Evolutionary conservation across 2,329 filamentous ascomycete species (phyloP), one percentile per base, ranked within the genome.

Genomic region (Intubia oerlemansii): DNA sequence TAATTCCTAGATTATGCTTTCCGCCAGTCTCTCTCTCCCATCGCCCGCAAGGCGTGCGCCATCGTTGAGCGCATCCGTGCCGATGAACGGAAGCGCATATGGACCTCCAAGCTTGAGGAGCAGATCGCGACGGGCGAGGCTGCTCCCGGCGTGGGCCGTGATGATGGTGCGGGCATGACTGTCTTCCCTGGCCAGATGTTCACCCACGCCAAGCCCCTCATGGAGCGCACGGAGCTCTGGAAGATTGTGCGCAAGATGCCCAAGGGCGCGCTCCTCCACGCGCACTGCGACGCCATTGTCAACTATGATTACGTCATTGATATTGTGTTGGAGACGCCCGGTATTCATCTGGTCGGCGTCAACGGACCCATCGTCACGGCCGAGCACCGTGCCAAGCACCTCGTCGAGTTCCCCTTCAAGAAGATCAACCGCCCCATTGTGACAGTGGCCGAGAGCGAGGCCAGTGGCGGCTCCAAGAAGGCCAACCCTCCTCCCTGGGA

Each of bases 151-250:
- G 19, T 17, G 2, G 28, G 25, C 2, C 22, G 17, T 14, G 22
- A 28, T 7, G 31, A 18, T n/a, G 25, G 33, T 8, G 15, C 17
- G 4, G 37, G 32, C 32, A 29, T 32, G 20, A 34, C 37, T 1
- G 55, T 85, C 28, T 80, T 77, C 44, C 81, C 81, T 1, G 84
- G 84, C 9, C 91, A 92, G 75, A 88, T 91, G 77, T 93, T 92
- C 51, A 72, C 66, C 20, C 60, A 85, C 20, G 81, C 81, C 40
- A 85, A 82, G 49, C 65, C 71, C n/a, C 67, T 69, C 21, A 90
- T 92, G 68, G 80, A 91, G 50, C 59, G 60, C 39, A 91, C 80
- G 10, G 71, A 71, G 43, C 58, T 93, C 15, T 95, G 81, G 81
- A 62, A 69, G 38, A 88, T 93, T 40, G 64, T 92, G 11, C 66